Conservation (phyloP, 169 alveolate species). For the Eimeria acervulina region DNA sequence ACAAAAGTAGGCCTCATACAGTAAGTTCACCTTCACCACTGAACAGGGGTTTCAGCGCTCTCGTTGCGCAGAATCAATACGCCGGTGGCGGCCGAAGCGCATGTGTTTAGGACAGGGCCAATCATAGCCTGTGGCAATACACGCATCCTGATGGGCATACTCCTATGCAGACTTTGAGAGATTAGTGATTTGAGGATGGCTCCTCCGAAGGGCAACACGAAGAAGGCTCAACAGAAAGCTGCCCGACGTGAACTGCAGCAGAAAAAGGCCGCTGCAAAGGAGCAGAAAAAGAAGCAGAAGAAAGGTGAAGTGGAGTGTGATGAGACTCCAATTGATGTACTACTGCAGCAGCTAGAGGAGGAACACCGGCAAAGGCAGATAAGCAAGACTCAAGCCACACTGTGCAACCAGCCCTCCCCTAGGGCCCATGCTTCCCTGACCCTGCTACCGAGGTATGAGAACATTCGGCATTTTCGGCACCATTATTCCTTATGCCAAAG, state of each 20-base stretch:
- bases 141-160: not conserved
- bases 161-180: not conserved
- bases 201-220: conserved; percentile 46
- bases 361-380: conserved; percentile 65
- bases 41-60: not conserved
- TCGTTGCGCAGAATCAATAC: not conserved
- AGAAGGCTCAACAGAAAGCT: conserved; percentile 80
- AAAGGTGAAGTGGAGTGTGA: conserved; percentile 32
- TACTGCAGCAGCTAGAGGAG: conserved; percentile 38
- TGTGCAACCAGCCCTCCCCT: conserved; percentile 88
- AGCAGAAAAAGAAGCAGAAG: conserved; percentile 46
- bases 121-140: not conserved
- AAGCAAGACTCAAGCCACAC: conserved; percentile 78
- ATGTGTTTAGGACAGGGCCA: not conserved
- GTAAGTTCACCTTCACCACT: not conserved
- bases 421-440: conserved; percentile 90
- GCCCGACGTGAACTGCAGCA: conserved; percentile 72
- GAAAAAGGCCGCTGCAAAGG: conserved; percentile 71
- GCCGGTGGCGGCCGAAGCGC: not conserved
- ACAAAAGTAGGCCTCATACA: not conserved
- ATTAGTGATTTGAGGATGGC: conserved; percentile 25
- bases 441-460: conserved; percentile 83
- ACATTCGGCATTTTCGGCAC: not conserved
- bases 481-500: not conserved
- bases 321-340: conserved; percentile 23